These are phyloP conservation scores for Zelonia costaricensis DNA, from an alignment of 208 protist species.

Conservation along the genomic window DNA sequence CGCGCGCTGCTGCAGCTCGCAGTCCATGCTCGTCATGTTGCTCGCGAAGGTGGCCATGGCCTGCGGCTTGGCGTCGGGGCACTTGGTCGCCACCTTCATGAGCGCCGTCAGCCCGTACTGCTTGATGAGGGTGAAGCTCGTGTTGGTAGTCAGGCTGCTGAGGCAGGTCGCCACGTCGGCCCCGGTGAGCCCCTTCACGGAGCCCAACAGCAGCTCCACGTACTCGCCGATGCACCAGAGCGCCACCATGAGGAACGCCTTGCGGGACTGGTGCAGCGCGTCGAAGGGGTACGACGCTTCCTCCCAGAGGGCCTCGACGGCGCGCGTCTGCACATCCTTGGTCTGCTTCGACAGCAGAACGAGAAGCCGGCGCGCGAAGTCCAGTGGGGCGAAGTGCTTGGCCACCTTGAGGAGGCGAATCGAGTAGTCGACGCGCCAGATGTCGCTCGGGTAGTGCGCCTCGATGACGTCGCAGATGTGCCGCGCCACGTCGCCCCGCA, in stretches of 20 bases:
- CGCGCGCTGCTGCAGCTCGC: slow-evolving; percentile 95
- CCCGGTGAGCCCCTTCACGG: slow-evolving; percentile 23
- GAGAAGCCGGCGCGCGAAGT: slow-evolving; percentile 87
- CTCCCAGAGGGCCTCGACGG: slow-evolving; percentile 91
- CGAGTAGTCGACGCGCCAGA: slow-evolving; percentile 97
- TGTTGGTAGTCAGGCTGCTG: slow-evolving; percentile 75
- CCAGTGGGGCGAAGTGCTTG: slow-evolving; percentile 59
- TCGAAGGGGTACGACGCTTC: slow-evolving; percentile 79
- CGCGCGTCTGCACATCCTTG: slow-evolving; percentile 88
- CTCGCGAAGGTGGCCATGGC: slow-evolving; percentile 58
- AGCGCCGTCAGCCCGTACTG: slow-evolving; percentile 94
- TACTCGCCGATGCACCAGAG: slow-evolving; percentile 98
- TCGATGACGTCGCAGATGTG: slow-evolving; percentile 95
- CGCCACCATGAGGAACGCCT: slow-evolving; percentile 91
- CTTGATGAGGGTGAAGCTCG: slow-evolving; percentile 73
- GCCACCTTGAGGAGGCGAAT: slow-evolving; percentile 91
- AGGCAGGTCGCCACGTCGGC: slow-evolving; percentile 62
- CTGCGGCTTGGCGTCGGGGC: slow-evolving; percentile 40
- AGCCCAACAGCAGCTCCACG: slow-evolving; percentile 81
- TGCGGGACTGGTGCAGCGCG: slow-evolving; percentile 71
- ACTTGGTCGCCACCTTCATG: slow-evolving; percentile 93
- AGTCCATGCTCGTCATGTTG: slow-evolving; percentile 79
- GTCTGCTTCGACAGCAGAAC: slow-evolving; percentile 82
- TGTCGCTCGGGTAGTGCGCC: slow-evolving; percentile 90
- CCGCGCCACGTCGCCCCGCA: slow-evolving; percentile 92